Evolutionary conservation across 2,329 filamentous ascomycete species (phyloP), one percentile per base, ranked within the genome.

Genomic region (Fusarium chuoi): DNA sequence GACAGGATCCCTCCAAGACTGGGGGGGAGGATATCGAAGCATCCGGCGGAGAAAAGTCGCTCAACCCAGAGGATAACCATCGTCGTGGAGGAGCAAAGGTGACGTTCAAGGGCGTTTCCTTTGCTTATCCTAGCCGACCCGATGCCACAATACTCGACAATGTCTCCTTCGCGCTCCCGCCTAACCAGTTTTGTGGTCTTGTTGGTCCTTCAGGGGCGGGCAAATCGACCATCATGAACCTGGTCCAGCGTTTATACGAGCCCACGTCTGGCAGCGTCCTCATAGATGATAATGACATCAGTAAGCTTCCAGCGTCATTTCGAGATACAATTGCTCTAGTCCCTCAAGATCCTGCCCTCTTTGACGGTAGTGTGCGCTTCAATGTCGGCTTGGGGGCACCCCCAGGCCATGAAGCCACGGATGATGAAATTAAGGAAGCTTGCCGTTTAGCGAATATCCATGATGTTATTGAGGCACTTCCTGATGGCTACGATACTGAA

Each of bases 361-460:
- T 90, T 71, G 85, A 89, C 33, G 88, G 88, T 13, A 89, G 82
- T n/a, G 82, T 90, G 36, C 80, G 79, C 15, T 89, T 89, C 80
- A 90, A 90, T 77, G 82, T 90, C 30, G 82, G 83, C 6, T 82
- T 90, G 6, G 89, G 89, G 15, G 86, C 86, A 1, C 83, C 85
- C 3, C 90, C 89, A 3, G 87, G 85, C 9, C 83, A 87, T 39
- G 85, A 87, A 33, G 88, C 88, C 5, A 88, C 86, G 1, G 83
- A 89, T 54, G 87, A 84, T 9, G 91, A 93, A 49, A 90, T 94
- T 42, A 86, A 91, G 73, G 88, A 89, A 60, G 91, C 92, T 0
- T 93, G 91, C 78, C 87, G 87, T 58, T 81, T 92, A 15, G 91
- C 91, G 39, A 92, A 92, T 76, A 92, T 94, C 68, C 91, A 94